A percentile compares a stretch with the other conserved stretches of the same genome.
Evolutionary conservation across 352 stramenopile genomes (phyloP).

Genomic region (Phytophthora hybrid): DNA sequence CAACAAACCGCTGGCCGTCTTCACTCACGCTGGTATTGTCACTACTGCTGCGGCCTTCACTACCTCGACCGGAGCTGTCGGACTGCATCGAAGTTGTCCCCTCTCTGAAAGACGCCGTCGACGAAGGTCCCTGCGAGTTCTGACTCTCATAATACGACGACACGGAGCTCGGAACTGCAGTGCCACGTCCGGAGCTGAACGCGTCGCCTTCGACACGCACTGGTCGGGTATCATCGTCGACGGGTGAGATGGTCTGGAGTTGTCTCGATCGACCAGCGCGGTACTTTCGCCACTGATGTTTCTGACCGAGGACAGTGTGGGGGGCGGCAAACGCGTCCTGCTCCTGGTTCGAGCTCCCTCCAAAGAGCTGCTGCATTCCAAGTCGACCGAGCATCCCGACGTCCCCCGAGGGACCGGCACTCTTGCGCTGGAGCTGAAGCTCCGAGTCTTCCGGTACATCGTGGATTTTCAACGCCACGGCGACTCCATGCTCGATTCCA

Average conservation of each 20-base stretch:
- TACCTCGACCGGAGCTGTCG: constrained; percentile 26
- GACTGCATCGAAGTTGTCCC: constrained; percentile 21
- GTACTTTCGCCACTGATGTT: constrained; percentile 66
- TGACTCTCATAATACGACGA: constrained; percentile 24
- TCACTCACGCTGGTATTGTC: constrained; percentile 20
- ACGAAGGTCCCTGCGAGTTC: constrained; percentile 11
- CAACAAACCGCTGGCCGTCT: constrained; percentile 44
- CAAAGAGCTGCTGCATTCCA: constrained; percentile 38
- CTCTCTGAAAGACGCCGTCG: constrained; percentile 21
- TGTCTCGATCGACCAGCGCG: constrained; percentile 48
- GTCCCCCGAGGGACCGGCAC: constrained; percentile 10
- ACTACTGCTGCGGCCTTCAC: constrained; percentile 29
- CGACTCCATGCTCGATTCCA: constrained; percentile 15
- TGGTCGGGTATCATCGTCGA: constrained; percentile 38
- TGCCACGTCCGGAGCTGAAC: constrained; percentile 30
- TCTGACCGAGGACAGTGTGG: constrained; percentile 63
- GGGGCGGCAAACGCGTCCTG: constrained; percentile 19
- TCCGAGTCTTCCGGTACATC: constrained; percentile 31
- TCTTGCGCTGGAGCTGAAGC: constrained; percentile 44
- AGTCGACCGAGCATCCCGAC: constrained; percentile 31
- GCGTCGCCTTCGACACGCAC: constrained; percentile 14
- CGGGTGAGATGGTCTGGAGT: constrained; percentile 52
- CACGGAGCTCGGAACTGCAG: constrained; percentile 13
- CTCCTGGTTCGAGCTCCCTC: constrained; percentile 51
- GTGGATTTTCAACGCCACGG: constrained; percentile 42